phyloP scores from a whole-genome alignment of 768 basidiomycete genomes.

The Lactarius psammicola region DNA sequence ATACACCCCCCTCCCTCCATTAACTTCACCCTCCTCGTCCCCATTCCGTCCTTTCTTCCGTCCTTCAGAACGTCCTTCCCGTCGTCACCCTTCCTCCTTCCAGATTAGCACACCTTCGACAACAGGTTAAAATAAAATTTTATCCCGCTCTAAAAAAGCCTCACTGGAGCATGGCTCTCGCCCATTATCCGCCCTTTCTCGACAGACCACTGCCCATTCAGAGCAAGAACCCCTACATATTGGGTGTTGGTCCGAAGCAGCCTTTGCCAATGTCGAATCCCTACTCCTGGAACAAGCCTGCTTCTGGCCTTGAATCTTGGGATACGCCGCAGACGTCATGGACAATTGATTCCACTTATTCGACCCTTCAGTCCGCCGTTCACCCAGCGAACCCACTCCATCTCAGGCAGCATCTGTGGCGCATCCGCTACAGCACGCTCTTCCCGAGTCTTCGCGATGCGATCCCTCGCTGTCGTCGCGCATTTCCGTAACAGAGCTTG shows the following conservation, averaged over 20 bases:
- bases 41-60: conserved; percentile 3
- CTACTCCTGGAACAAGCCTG: conserved; percentile 26
- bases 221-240: conserved; percentile 27
- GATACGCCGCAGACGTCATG: conserved; percentile 26
- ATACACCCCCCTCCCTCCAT: conserved; percentile 14
- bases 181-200: conserved; percentile 26
- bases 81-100: neutral
- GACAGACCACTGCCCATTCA: conserved; percentile 25
- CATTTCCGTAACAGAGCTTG: conserved; percentile 19
- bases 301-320: conserved; percentile 19
- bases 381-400: conserved; percentile 17
- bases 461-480: conserved; percentile 24
- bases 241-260: conserved; percentile 16
- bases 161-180: conserved; percentile 27
- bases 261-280: conserved; percentile 23
- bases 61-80: neutral
- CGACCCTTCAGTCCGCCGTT: conserved; percentile 26
- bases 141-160: conserved; percentile 22
- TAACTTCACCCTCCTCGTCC: conserved; percentile 21
- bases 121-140: conserved; percentile 1
- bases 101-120: conserved; percentile 10
- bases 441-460: conserved; percentile 25
- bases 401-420: conserved; percentile 15
- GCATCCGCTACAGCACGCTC: conserved; percentile 20
- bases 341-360: conserved; percentile 28